Evolutionary conservation across 768 basidiomycete species (phyloP).

Genomic region (Gymnopilus junonius): DNA sequence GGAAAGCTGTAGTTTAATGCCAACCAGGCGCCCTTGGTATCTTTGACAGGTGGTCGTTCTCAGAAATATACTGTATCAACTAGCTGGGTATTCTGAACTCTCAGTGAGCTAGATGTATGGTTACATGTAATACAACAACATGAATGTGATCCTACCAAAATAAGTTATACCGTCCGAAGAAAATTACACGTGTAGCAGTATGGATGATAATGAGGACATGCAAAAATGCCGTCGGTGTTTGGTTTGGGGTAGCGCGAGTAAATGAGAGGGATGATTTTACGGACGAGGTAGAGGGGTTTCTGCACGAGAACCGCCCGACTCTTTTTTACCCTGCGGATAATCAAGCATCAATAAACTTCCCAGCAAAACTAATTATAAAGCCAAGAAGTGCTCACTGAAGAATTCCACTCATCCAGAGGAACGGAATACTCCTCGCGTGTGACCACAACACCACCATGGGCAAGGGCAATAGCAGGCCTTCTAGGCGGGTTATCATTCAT

Average conservation of each 20-base stretch:
- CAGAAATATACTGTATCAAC: too few relatives aligned
- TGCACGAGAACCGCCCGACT: background rate
- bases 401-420: background rate
- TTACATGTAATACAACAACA: background rate
- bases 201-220: background rate
- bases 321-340: background rate
- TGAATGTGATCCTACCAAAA: background rate
- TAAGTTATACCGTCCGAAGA: background rate
- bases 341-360: background rate
- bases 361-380: background rate
- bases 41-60: too few relatives aligned
- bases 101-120: background rate
- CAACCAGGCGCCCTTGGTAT: too few relatives aligned
- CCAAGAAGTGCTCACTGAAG: background rate
- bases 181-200: background rate
- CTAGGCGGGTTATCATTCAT: background rate
- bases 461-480: background rate
- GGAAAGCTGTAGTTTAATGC: too few relatives aligned
- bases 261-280: background rate
- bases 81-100: too few relatives aligned
- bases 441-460: background rate
- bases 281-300: background rate
- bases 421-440: background rate
- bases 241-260: background rate
- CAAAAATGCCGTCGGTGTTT: background rate